Percentiles rank a stretch among this genome's conserved stretches.
Conservation (phyloP, 2,329 filamentous ascomycete species). For the Colletotrichum sp. region DNA sequence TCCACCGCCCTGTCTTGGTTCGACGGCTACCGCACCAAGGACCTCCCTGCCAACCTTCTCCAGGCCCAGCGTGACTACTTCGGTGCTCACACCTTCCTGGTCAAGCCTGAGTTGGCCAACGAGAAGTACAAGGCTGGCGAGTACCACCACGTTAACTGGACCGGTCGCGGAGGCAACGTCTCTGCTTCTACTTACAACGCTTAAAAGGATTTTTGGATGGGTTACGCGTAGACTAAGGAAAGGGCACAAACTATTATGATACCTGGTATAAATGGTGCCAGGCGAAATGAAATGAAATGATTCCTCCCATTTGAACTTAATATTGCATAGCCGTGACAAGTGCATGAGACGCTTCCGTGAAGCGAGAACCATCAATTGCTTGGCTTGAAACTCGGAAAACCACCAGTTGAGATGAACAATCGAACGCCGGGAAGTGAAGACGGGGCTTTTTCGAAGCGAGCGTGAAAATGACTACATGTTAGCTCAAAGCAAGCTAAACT, state of each 20-base stretch:
- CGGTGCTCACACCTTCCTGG: slow-evolving; percentile 87
- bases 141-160: slow-evolving; percentile 99
- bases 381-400: not conserved
- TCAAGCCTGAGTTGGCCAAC: slow-evolving; percentile 81
- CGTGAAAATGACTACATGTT: fast-evolving
- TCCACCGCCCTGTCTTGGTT: slow-evolving; percentile 98
- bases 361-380: not conserved
- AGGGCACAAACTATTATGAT: slow-evolving; percentile 12
- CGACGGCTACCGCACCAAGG: slow-evolving; percentile 96
- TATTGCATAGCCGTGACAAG: fast-evolving
- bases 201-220: slow-evolving; percentile 55
- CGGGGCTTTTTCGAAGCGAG: not conserved
- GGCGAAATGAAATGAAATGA: slow-evolving; percentile 18
- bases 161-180: slow-evolving; percentile 94
- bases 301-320: not conserved
- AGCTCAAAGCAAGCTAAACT: fast-evolving
- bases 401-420: not conserved
- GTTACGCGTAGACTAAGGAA: slow-evolving; percentile 17
- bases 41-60: slow-evolving; percentile 96
- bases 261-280: slow-evolving; percentile 21
- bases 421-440: fast-evolving
- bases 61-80: slow-evolving; percentile 99
- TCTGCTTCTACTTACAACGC: slow-evolving; percentile 97
- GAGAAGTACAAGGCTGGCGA: slow-evolving; percentile 83
- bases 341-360: fast-evolving